These are phyloP conservation scores for Chamaecyparis obtusa DNA, from an alignment of 75 land plant genomes.

Conservation along the genomic window DNA sequence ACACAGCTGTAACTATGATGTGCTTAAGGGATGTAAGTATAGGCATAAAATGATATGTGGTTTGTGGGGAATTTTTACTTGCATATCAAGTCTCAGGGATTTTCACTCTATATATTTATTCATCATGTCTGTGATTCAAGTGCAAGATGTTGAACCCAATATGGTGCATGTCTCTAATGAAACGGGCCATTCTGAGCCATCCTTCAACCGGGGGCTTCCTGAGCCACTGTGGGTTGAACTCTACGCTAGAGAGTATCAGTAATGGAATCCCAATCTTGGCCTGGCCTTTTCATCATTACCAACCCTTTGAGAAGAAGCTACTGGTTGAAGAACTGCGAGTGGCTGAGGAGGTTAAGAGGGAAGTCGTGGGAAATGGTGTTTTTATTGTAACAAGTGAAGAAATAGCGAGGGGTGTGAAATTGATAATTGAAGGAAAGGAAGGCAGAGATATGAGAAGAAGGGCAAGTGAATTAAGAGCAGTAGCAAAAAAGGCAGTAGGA, in stretches of 20 bases:
- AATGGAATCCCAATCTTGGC: conserved; percentile 15
- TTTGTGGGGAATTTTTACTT: not conserved
- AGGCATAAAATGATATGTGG: too few relatives aligned
- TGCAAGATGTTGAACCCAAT: not conserved
- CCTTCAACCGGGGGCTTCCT: conserved; percentile 14
- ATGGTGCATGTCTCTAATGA: not conserved
- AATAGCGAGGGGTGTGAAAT: not conserved
- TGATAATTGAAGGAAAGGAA: not conserved
- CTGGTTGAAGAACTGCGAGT: conserved; percentile 12
- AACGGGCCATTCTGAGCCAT: not conserved
- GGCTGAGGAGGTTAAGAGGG: not conserved
- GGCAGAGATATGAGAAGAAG: not conserved
- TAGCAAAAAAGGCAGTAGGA: not conserved
- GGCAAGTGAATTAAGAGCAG: not conserved
- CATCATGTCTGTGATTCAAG: not conserved
- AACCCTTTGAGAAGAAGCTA: conserved; percentile 6
- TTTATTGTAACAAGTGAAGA: not conserved
- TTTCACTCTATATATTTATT: not conserved
- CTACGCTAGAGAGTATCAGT: conserved; percentile 16
- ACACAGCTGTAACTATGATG: too few relatives aligned
- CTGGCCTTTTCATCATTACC: conserved; percentile 11
- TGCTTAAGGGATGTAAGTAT: too few relatives aligned
- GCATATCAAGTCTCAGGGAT: not conserved
- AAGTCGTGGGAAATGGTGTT: not conserved
- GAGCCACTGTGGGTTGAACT: conserved; percentile 24